Evolutionary conservation across 768 basidiomycete genomes (phyloP), one percentile per base, ranked within the genome.

Genomic region (Clathrus columnatus): DNA sequence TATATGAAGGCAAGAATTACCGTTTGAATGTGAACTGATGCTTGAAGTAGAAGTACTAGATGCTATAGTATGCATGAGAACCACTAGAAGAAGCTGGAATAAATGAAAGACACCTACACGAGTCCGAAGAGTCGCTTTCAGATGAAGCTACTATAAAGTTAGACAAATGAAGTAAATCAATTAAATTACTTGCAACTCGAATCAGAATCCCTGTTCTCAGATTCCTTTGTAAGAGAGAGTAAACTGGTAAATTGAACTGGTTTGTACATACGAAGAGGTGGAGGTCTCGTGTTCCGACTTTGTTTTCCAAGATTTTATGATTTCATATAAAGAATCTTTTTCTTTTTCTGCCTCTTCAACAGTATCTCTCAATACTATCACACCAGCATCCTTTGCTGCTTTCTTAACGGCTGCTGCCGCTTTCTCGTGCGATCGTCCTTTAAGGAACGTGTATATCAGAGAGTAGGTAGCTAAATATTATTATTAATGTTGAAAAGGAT

Each of bases 381-480:
- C 63, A 8, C 36, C n/a, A n/a, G 36, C 36, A 48, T 76, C 73
- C 67, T 80, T 83, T 20, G 79, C 87, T 23, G 85, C 86, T 60
- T 84, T 87, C 70, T 81, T 87, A 49, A 91, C 71, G 0, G 84
- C 83, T 56, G 77, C 72, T 7, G 90, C 90, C 7, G 81, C 85
- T 62, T 88, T 88, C 27, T 66, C 64, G 66, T 91, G 85, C 0
- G 78, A 75, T 47, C 76, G 80, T 63, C 81, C 78, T 56, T 68
- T 72, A 32, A 93, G 74, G 69, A 92, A 93, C 7, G 80, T 72
- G 63, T 90, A 78, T 56, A 93, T 82, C 49, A 90, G 70, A 61
- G 80, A 77, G 73, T 91, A 93, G 4, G 86, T 84, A 21, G 75
- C 90, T 91, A 63, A 36, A 11, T 20, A 32, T 41, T 10, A 21